These are phyloP conservation scores for Phytopythium ostracodes DNA, from an alignment of 352 stramenopile genomes.

Conservation along the genomic window DNA sequence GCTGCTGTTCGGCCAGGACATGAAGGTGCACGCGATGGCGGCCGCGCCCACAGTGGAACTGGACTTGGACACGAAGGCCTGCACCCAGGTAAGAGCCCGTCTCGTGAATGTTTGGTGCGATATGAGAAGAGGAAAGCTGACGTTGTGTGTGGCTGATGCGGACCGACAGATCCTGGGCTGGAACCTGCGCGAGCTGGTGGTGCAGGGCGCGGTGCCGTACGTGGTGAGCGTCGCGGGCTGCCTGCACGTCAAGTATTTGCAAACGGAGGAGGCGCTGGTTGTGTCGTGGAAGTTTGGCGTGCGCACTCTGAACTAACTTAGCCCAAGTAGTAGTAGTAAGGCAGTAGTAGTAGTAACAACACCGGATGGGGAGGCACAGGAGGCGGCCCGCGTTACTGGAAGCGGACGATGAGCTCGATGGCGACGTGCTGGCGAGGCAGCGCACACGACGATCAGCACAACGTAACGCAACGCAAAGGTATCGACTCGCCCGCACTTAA, in stretches of 20 bases:
- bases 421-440: background rate
- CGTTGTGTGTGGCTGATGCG: background rate
- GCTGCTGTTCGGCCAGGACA: conserved; percentile 49
- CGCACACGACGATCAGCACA: background rate
- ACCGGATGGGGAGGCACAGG: background rate
- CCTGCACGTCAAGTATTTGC: conserved; percentile 47
- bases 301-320: conserved; percentile 11
- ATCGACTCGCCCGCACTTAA: background rate
- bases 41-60: conserved; percentile 26
- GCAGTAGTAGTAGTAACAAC: conserved; percentile 1
- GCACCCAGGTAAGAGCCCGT: conserved; percentile 36
- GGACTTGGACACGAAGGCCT: conserved; percentile 40
- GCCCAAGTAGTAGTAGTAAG: conserved; percentile 1
- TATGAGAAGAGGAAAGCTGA: conserved; percentile 9
- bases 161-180: conserved; percentile 45
- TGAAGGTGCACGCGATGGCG: conserved; percentile 25
- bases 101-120: background rate
- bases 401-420: background rate
- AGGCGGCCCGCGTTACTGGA: too few relatives aligned
- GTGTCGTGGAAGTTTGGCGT: conserved; percentile 53
- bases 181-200: conserved; percentile 52
- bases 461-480: background rate
- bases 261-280: conserved; percentile 35
- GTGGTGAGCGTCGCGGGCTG: conserved; percentile 36
- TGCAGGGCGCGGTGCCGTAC: conserved; percentile 39